Conservation (phyloP, 2,329 filamentous ascomycete species). For the Ciborinia camelliae region DNA sequence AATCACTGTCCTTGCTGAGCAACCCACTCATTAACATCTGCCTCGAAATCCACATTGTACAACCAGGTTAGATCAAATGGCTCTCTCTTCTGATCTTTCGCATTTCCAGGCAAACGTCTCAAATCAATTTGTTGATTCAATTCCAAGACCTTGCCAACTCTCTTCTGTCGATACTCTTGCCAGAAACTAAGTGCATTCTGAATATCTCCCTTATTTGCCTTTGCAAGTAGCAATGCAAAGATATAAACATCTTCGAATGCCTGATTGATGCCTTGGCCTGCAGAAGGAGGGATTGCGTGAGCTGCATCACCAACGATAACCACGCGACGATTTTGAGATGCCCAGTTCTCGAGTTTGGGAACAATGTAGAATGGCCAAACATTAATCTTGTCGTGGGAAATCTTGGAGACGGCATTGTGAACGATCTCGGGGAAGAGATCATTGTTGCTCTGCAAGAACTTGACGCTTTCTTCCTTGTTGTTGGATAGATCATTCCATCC, state of each 20-base stretch:
- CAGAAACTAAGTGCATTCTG: slow-evolving; percentile 41
- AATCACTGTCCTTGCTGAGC: slow-evolving; percentile 2
- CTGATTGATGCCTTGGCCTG: slow-evolving; percentile 47
- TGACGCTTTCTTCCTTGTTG: slow-evolving; percentile 41
- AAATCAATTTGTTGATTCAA: slow-evolving; percentile 46
- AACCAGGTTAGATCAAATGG: slow-evolving; percentile 35
- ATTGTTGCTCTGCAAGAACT: slow-evolving; percentile 39
- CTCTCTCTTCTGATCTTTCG: slow-evolving; percentile 43
- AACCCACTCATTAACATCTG: slow-evolving; percentile 21
- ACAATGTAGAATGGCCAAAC: slow-evolving; percentile 48
- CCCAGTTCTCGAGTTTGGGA: slow-evolving; percentile 44
- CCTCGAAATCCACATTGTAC: slow-evolving; percentile 22
- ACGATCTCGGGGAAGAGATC: slow-evolving; percentile 41
- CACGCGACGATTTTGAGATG: slow-evolving; percentile 38
- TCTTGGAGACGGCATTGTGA: slow-evolving; percentile 39
- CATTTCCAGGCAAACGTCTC: slow-evolving; percentile 17
- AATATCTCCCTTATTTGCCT: slow-evolving; percentile 30
- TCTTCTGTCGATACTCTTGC: slow-evolving; percentile 47
- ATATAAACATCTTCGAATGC: slow-evolving; percentile 50
- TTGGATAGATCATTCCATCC: slow-evolving; percentile 43
- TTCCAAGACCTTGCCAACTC: slow-evolving; percentile 47
- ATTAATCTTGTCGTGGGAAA: slow-evolving; percentile 39
- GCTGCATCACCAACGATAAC: slow-evolving; percentile 49
- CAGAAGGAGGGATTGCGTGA: slow-evolving; percentile 48
- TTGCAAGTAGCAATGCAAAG: slow-evolving; percentile 42